These are phyloP conservation scores for Bothriochloa decipiens DNA, from an alignment of 176 grass and related monocot genomes.

Conservation along the genomic window DNA sequence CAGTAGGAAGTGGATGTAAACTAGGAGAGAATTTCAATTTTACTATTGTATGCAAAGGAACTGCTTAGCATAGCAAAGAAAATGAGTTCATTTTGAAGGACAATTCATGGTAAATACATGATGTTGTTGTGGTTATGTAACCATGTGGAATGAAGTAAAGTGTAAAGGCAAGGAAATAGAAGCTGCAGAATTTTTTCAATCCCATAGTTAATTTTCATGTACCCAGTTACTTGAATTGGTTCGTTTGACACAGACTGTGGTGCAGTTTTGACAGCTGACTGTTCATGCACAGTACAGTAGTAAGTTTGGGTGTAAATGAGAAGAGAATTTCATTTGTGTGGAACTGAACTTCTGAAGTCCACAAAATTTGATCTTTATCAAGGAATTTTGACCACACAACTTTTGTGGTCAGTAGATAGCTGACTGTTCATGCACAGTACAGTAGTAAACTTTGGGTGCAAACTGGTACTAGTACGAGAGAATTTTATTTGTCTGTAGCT, in stretches of 20 bases:
- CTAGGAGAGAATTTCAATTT: neutral
- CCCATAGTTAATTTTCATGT: neutral
- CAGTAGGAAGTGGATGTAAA: neutral
- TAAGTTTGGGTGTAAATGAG: neutral
- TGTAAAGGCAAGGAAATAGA: neutral
- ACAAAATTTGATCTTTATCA: neutral
- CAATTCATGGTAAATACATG: constrained; percentile 26
- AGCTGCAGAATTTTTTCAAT: neutral
- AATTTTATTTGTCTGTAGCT: neutral
- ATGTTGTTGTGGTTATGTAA: constrained; percentile 26
- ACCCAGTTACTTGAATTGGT: neutral
- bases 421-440: neutral
- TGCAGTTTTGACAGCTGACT: neutral
- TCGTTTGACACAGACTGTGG: neutral
- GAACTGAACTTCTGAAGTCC: neutral
- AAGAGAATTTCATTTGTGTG: neutral
- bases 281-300: neutral
- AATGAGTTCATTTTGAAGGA: neutral
- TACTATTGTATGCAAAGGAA: neutral
- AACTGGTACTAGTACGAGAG: neutral
- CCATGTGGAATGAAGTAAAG: constrained; percentile 10
- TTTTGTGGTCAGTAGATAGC: neutral
- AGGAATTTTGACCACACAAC: neutral
- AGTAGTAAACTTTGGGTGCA: neutral
- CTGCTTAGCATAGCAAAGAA: constrained; percentile 18